phyloP scores from a whole-genome alignment of 176 grass and related monocot genomes.

The Alopecurus myosuroides region DNA sequence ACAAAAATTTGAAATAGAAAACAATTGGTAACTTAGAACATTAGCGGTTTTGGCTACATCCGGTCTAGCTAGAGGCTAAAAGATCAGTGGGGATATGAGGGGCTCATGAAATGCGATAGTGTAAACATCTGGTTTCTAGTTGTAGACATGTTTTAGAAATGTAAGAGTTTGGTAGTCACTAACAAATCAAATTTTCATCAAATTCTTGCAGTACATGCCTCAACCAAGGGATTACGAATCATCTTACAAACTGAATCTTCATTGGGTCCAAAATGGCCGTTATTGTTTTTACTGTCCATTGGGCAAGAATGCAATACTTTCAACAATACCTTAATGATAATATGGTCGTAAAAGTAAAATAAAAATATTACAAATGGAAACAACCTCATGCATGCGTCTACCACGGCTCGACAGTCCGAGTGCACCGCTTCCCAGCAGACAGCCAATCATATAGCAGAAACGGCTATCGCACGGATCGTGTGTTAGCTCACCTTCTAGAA shows the following conservation, averaged over 20 bases:
- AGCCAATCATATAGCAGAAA: too few species aligned
- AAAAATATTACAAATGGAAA: not conserved
- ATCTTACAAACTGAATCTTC: not conserved
- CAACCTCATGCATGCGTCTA: too few species aligned
- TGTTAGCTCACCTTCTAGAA: too few species aligned
- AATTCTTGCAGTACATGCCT: not conserved
- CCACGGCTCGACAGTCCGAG: too few species aligned
- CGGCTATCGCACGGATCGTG: too few species aligned
- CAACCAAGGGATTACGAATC: not conserved
- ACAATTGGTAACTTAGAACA: not conserved
- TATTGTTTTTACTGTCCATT: not conserved
- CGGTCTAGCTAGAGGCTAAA: not conserved
- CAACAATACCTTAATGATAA: not conserved
- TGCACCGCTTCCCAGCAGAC: too few species aligned
- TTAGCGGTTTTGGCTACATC: not conserved
- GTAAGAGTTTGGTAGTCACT: too few species aligned
- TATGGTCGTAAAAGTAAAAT: not conserved
- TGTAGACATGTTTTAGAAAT: not conserved
- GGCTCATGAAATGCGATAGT: not conserved
- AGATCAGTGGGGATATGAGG: too few species aligned
- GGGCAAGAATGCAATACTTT: not conserved
- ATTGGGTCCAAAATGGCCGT: not conserved
- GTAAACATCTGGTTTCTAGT: not conserved
- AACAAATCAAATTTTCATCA: not conserved
- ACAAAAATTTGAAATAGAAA: not conserved